Conservation (phyloP, 768 basidiomycete genomes). For the Russula earlei region DNA sequence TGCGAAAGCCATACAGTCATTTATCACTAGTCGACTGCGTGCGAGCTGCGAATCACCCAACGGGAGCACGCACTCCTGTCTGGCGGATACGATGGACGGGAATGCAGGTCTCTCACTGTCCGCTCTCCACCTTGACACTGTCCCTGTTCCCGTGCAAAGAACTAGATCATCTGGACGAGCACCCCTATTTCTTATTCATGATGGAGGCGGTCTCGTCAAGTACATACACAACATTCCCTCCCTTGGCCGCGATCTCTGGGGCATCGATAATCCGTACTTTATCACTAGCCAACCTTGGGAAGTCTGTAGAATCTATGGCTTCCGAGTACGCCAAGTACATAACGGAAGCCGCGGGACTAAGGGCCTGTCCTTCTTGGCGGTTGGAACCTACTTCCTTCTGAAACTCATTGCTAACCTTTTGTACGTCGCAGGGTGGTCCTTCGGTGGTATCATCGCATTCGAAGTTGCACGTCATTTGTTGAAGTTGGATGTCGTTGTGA, state of each 20-base stretch:
- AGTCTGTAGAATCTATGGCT: slow-evolving; percentile 43
- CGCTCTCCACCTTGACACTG: slow-evolving; percentile 21
- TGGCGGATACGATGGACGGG: not conserved
- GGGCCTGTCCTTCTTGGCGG: slow-evolving; percentile 50
- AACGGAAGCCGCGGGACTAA: slow-evolving; percentile 28
- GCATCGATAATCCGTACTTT: slow-evolving; percentile 49
- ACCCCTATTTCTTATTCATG: slow-evolving; percentile 62
- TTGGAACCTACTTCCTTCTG: slow-evolving; percentile 23
- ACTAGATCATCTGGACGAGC: slow-evolving; percentile 15
- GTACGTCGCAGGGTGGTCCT: slow-evolving; percentile 55
- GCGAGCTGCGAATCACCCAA: not conserved
- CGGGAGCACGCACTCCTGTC: not conserved
- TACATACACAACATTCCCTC: slow-evolving; percentile 40
- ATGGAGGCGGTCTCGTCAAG: slow-evolving; percentile 55
- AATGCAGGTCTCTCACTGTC: not conserved
- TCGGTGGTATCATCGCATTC: slow-evolving; percentile 65
- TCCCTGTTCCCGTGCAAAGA: slow-evolving; percentile 33
- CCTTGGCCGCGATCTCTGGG: slow-evolving; percentile 49
- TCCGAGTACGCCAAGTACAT: slow-evolving; percentile 35
- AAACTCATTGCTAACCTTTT: not conserved
- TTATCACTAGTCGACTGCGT: slow-evolving; percentile 19
- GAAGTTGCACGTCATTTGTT: slow-evolving; percentile 48
- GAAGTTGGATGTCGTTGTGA: slow-evolving; percentile 34
- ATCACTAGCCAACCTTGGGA: slow-evolving; percentile 37
- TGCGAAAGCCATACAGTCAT: slow-evolving; percentile 30